Base-by-base conservation (phyloP, 257 asterid species). In the Gentiana straminea region DNA sequence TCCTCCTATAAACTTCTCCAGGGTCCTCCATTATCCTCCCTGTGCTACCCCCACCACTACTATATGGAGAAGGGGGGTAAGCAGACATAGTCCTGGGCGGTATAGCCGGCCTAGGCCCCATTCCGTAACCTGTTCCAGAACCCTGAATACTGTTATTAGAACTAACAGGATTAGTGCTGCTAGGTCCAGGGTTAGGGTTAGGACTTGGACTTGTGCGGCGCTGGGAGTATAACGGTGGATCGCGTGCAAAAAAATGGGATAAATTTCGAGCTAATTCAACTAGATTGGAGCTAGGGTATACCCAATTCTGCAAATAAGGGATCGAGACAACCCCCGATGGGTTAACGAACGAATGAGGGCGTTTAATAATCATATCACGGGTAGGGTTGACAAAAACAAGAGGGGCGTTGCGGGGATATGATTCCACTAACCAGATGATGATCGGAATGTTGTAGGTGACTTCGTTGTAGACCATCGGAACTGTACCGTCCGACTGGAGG, bases 361-460 rank as follows among this genome's bases (percentile, higher is more conserved):
- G 89, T 51, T 87, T 87, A 59, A 91, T 84, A 63, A 84, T 68
- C 96, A 87, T 87, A 49, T 91, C 96, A 38, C 83, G 77, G 0
- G 98, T 91, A 47, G 98, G 96, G 61, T 86, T 80, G 41, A 91
- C 93, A 79, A 76, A 83, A 1, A 87, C 98, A 8, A 91, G 74
- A 7, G 98, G 96, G 11, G 93, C 78, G 75, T 83, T 84, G 55
- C 73, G 84, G 4, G 98, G 98, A 64, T 91, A 91, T 38, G 94
- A 70, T 57, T 91, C 98, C 94, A 80, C 75, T 3, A 91, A 76
- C 96, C 96, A 91, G 67, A 91, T 81, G 52, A 81, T 61, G 49
- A 87, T 77, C 5, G 98, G 98, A 58, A 91, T 84, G 65, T 91
- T 91, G 79, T 91, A 91, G 39, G 90, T 79, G 63, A 75, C 82